Evolutionary conservation across 2,329 filamentous ascomycete species (phyloP), one percentile per base, ranked within the genome.

Genomic region (Scytalidium lignicola): DNA sequence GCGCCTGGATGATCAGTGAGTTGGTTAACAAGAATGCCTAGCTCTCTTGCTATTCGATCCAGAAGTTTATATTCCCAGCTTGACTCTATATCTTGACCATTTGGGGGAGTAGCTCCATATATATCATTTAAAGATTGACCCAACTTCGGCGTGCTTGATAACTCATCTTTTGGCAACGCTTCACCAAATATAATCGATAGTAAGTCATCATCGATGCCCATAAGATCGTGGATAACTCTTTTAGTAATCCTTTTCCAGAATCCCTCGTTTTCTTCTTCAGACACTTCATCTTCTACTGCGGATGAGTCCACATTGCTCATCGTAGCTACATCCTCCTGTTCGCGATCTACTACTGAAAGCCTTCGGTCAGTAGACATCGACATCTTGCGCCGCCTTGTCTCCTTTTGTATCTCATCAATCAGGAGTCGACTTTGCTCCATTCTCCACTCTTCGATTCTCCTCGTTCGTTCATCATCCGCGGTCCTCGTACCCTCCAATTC

Each of bases 181-280:
- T 96, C 90, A 12, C 93, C 93, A 49, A 97, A 85, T 8, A 99
- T 83, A 44, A 96, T 83, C 0, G 88, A 88, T 8, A 99, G 76
- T 18, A 93, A 74, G 44, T 81, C 80, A 55, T 96, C 90, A 59
- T 97, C 91, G 48, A 99, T 87, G 8, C 92, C 92, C 64, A 97
- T 87, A 41, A 99, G 71, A 63, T 96, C 90, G 46, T 84, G 82
- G 58, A 99, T 90, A 22, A 97, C 86, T 60, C 85, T 89, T 50
- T 87, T 82, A 2, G 92, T 95, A 44, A 97, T 81, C 10, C 86
- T 80, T 52, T 84, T 83, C 82, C 90, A 89, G 56, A 95, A 79
- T 1, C 86, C 84, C 55, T 90, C 83, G 40, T 75, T 73, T 23
- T 81, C 75, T 3, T 73, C 69, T 4, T 73, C 67, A 12, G 69